Evolutionary conservation across 495 filamentous ascomycete species (phyloP).

Genomic region (Parachaetomium inaequale): DNA sequence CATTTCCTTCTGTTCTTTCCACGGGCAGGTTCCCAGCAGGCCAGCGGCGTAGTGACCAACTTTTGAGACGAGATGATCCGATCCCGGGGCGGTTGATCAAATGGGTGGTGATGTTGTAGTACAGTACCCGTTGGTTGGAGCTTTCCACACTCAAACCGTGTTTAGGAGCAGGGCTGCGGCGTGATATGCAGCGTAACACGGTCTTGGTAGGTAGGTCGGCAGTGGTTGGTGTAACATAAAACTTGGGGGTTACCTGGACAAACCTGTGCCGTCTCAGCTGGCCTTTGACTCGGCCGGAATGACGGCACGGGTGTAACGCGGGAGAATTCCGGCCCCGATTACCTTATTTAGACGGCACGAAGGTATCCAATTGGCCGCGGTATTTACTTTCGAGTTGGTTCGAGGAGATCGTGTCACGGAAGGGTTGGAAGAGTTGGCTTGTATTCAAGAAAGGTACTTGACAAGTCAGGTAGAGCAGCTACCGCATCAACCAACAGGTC

Average conservation of each 20-base stretch:
- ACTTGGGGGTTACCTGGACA: neutral
- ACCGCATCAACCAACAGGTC: neutral
- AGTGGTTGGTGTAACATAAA: neutral
- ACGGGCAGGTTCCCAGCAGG: neutral
- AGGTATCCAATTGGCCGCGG: neutral
- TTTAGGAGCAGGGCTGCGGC: neutral
- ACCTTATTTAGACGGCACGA: slow-evolving; percentile 3
- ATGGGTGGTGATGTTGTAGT: neutral
- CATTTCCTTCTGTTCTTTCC: no score
- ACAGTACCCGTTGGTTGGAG: neutral
- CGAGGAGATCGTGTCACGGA: no score
- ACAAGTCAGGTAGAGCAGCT: neutral
- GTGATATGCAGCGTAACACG: neutral
- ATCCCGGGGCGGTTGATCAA: neutral
- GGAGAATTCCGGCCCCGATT: neutral
- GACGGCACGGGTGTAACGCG: neutral
- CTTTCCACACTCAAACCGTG: neutral
- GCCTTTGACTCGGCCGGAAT: neutral
- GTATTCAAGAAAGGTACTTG: neutral
- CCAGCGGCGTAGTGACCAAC: neutral
- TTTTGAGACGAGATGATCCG: neutral
- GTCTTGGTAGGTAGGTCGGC: neutral
- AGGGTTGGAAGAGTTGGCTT: no score
- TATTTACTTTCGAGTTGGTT: neutral
- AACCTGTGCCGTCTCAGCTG: neutral